These are phyloP conservation scores for Mycena chlorophos DNA, from an alignment of 768 basidiomycete species.

Conservation along the genomic window DNA sequence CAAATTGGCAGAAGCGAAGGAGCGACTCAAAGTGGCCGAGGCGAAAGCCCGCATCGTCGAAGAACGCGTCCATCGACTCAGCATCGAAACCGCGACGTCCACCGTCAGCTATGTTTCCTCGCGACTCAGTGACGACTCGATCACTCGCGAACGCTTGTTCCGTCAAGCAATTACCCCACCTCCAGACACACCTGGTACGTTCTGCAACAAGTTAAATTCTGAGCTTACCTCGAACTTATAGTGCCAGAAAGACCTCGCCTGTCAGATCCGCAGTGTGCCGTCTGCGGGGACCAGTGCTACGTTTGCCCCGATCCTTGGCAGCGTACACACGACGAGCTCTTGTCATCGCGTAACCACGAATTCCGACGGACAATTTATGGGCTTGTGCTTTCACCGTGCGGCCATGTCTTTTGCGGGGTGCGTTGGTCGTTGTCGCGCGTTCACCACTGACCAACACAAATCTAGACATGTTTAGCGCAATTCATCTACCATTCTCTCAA, in stretches of 20 bases:
- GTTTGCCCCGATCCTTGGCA: constrained; percentile 19
- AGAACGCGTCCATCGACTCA: constrained; percentile 2
- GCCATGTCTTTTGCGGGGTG: constrained; percentile 3
- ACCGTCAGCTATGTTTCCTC: not conserved
- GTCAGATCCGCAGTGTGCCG: not conserved
- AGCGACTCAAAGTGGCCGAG: no score
- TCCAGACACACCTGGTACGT: not conserved
- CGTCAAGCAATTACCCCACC: not conserved
- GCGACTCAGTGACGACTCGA: not conserved
- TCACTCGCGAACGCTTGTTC: constrained; percentile 7
- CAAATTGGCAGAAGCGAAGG: not conserved
- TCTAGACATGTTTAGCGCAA: constrained; percentile 22
- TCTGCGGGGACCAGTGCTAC: constrained; percentile 2
- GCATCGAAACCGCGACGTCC: not conserved
- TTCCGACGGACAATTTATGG: constrained; percentile 3
- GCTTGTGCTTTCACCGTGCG: constrained; percentile 4
- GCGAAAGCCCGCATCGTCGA: constrained; percentile 8
- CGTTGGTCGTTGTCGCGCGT: not conserved
- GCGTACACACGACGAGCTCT: constrained; percentile 11
- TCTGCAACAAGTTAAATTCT: not conserved
- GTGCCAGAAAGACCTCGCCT: not conserved
- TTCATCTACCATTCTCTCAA: constrained; percentile 21
- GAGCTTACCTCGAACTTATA: not conserved
- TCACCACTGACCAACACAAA: not conserved
- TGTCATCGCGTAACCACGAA: not conserved